phyloP scores from a whole-genome alignment of 2,329 filamentous ascomycete species.

The Botrytis sinoallii region DNA sequence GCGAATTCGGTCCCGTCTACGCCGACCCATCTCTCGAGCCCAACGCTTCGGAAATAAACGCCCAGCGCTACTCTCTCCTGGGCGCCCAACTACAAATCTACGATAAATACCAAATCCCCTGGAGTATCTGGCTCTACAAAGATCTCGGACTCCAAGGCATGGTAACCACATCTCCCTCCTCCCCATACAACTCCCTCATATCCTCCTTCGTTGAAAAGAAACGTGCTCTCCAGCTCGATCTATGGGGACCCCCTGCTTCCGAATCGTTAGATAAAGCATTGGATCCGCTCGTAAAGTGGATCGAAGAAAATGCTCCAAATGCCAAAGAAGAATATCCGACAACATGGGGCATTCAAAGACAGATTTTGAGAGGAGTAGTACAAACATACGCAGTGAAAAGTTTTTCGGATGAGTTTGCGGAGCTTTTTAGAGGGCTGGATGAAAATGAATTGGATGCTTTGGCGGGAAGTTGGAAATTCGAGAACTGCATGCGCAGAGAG shows the following conservation, averaged over 20 bases:
- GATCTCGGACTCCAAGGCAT: conserved; percentile 56
- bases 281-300: conserved; percentile 32
- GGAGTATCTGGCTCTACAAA: conserved; percentile 61
- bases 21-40: conserved; percentile 31
- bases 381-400: conserved; percentile 51
- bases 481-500: conserved; percentile 48
- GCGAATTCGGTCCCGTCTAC: conserved; percentile 50
- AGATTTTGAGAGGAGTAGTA: conserved; percentile 45
- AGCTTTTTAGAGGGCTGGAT: conserved; percentile 50
- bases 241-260: conserved; percentile 47
- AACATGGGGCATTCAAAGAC: conserved; percentile 50
- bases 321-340: conserved; percentile 29
- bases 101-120: conserved; percentile 49
- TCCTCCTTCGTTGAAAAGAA: conserved; percentile 55
- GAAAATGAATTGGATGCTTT: conserved; percentile 51
- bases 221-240: conserved; percentile 50
- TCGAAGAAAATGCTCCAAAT: conserved; percentile 45
- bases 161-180: conserved; percentile 44
- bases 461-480: conserved; percentile 49
- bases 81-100: conserved; percentile 51
- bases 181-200: conserved; percentile 50
- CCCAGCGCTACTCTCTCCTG: conserved; percentile 46
- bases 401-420: conserved; percentile 53
- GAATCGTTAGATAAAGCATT: conserved; percentile 36
- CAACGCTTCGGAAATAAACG: conserved; percentile 42